Base-by-base conservation (phyloP, 306 rosid genomes). In the Astragalus membranaceus region DNA sequence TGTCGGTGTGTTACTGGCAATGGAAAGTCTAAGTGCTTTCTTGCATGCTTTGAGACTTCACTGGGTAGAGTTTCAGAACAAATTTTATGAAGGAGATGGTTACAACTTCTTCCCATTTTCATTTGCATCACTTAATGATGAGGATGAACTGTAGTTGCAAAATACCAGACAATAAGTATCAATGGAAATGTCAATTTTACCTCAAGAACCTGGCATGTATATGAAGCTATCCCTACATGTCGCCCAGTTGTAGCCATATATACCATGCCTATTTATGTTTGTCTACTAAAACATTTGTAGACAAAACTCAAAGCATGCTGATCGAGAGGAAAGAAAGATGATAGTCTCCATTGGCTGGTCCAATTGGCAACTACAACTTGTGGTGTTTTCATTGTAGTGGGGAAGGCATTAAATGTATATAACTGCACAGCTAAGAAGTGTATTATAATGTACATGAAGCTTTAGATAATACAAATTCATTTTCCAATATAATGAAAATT, bases 11-110 rank as follows among this genome's bases (percentile, higher is more conserved):
- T 44, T 94, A 62, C 86, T 91, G 44, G 75, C 89, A 81, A 91
- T 94, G 97, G 96, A 94, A 87, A 88, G 92, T 47, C 83, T 89
- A 9, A 91, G 99, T 60, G 97, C 99, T 73, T 94, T 94, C 91
- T 89, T 91, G 76, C 99, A 94, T 58, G 97, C 99, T 7, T 64
- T 94, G 80, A 93, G 97, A 29, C 99, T 91, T 83, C 99, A 91
- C 78, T 94, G 97, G 99, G 96, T 91, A 47, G 97, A 94, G 82
- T 94, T 91, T 66, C 99, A 91, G 72, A 91, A 91, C 87, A 94
- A 91, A 83, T 94, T 94, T 64, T 94, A 94, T 5, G 91, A 87
- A 74, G 99, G 97, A 75, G 95, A 91, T 57, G 99, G 97, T 41
- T 87, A 84, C 82, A 94, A 84, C 87, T 94, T 94, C 80, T 43